These are phyloP conservation scores for Theileria orientalis DNA, from an alignment of 169 alveolate genomes.

Conservation along the genomic window DNA sequence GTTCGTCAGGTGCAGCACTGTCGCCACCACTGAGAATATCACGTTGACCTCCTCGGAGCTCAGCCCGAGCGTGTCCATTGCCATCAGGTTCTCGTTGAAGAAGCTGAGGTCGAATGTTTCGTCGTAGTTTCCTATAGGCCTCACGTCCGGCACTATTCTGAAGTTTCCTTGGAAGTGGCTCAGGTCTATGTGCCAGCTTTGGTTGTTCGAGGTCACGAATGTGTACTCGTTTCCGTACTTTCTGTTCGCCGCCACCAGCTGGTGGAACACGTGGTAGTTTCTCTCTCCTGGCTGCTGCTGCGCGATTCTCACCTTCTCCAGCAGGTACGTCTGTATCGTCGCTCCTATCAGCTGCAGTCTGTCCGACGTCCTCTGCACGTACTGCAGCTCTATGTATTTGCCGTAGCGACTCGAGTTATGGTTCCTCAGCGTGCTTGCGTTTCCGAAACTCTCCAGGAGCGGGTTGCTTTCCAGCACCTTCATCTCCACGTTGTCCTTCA, in stretches of 20 bases:
- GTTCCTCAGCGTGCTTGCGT: conserved; percentile 95
- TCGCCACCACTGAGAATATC: conserved; percentile 79
- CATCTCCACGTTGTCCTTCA: conserved; percentile 75
- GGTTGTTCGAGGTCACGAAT: conserved; percentile 14
- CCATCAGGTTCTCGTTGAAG: conserved; percentile 82
- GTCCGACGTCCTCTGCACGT: conserved; percentile 50
- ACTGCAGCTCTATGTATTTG: conserved; percentile 94
- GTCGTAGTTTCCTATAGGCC: conserved; percentile 22
- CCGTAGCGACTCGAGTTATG: conserved; percentile 97
- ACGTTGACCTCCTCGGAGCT: conserved; percentile 73
- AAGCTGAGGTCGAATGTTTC: conserved; percentile 83
- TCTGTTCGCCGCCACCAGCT: conserved; percentile 86
- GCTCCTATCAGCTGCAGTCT: conserved; percentile 92
- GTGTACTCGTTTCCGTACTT: conserved; percentile 28
- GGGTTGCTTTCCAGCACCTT: conserved; percentile 97
- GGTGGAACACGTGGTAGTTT: conserved; percentile 96
- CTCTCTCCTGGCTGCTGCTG: conserved; percentile 93
- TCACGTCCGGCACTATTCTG: conserved; percentile 43
- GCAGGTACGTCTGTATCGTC: conserved; percentile 90
- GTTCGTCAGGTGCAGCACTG: conserved; percentile 87
- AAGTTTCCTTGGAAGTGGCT: conserved; percentile 36
- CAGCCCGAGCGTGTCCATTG: conserved; percentile 87
- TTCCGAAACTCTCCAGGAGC: conserved; percentile 98
- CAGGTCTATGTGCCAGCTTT: conserved; percentile 50
- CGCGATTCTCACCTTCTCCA: conserved; percentile 96